phyloP scores from a whole-genome alignment of 257 asterid genomes.

The Nicotiana benthamiana region DNA sequence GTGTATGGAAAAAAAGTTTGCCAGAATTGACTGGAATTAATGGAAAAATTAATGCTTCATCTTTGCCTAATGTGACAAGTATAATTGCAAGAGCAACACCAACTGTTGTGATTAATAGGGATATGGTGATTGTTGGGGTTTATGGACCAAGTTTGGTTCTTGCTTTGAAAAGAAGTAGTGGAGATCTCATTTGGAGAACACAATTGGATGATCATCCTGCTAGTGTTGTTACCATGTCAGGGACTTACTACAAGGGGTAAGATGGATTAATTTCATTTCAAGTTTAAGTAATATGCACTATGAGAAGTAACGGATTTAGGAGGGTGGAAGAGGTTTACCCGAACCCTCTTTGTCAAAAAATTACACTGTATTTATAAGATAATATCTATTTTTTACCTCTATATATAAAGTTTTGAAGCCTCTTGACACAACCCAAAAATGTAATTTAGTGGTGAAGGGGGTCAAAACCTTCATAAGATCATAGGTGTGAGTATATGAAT shows the following conservation, averaged over 20 bases:
- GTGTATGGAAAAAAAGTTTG: slow-evolving; percentile 35
- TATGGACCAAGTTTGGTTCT: slow-evolving; percentile 44
- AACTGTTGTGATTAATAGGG: slow-evolving; percentile 24
- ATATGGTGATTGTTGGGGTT: slow-evolving; percentile 29
- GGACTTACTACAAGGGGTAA: slow-evolving; percentile 36
- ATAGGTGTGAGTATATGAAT: too few species aligned
- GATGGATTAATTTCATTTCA: too few species aligned
- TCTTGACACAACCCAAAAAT: too few species aligned
- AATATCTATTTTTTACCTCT: too few species aligned
- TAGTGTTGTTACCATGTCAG: slow-evolving; percentile 50
- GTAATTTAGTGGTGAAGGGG: too few species aligned
- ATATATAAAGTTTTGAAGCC: too few species aligned
- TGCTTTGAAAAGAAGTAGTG: slow-evolving; percentile 29
- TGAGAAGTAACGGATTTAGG: too few species aligned
- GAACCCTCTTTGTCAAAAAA: too few species aligned
- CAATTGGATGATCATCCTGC: slow-evolving; percentile 36
- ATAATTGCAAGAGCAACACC: slow-evolving; percentile 40
- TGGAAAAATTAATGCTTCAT: background rate
- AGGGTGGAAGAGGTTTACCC: too few species aligned
- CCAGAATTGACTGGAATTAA: slow-evolving; percentile 28
- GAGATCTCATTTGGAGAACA: slow-evolving; percentile 40
- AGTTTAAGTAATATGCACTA: too few species aligned
- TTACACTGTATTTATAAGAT: too few species aligned
- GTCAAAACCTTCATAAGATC: too few species aligned
- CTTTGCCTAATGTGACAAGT: slow-evolving; percentile 7